phyloP scores from a whole-genome alignment of 1,284 basidiomycete genomes.

The Boletellus deceptivus region DNA sequence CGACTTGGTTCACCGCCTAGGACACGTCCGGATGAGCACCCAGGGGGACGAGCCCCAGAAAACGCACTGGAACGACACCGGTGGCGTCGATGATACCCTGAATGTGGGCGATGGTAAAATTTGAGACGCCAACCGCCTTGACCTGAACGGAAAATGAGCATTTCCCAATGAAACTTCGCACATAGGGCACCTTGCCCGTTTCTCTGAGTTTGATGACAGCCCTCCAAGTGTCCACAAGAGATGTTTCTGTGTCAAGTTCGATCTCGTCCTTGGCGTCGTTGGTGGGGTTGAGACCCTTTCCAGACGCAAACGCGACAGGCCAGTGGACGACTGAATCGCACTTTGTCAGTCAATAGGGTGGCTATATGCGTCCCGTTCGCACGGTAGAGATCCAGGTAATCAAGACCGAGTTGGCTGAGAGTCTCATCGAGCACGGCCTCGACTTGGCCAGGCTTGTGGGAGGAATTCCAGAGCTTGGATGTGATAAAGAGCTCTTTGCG shows the following conservation, averaged over 20 bases:
- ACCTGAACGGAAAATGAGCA: slow-evolving; percentile 37
- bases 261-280: slow-evolving; percentile 44
- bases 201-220: slow-evolving; percentile 64
- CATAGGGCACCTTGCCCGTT: slow-evolving; percentile 40
- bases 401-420: slow-evolving; percentile 64
- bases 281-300: slow-evolving; percentile 56
- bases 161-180: background rate
- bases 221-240: slow-evolving; percentile 81
- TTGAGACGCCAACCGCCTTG: slow-evolving; percentile 72
- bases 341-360: background rate
- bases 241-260: slow-evolving; percentile 58
- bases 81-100: slow-evolving; percentile 73
- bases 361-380: slow-evolving; percentile 22
- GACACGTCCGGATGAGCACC: slow-evolving; percentile 1
- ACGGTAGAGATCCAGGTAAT: slow-evolving; percentile 82
- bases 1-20: slow-evolving; percentile 76
- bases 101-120: slow-evolving; percentile 71
- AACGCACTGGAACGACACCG: slow-evolving; percentile 63
- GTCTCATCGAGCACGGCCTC: slow-evolving; percentile 76
- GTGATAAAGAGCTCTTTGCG: slow-evolving; percentile 86
- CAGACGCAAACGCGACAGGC: slow-evolving; percentile 76
- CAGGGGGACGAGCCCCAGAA: background rate
- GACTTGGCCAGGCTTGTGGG: slow-evolving; percentile 60
- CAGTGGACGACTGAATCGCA: slow-evolving; percentile 74
- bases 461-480: slow-evolving; percentile 77